These are phyloP conservation scores for Trichosporon sp. DNA, from an alignment of 1,284 basidiomycete genomes.

Conservation along the genomic window DNA sequence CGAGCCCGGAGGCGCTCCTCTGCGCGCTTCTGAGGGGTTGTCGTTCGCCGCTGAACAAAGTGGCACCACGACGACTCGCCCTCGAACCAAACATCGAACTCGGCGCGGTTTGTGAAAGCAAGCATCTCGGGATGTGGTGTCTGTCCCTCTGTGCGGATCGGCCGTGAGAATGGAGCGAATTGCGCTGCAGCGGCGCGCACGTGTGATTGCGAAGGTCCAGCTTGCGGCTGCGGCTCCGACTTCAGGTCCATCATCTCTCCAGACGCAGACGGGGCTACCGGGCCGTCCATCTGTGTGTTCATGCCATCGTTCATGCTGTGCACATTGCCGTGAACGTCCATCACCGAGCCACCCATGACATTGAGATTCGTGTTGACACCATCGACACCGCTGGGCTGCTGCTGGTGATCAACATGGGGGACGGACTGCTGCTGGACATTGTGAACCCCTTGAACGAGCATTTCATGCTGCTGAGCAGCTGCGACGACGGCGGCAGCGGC, in stretches of 20 bases:
- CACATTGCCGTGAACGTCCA: constrained; percentile 9
- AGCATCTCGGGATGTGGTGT: constrained; percentile 35
- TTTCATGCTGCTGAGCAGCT: constrained; percentile 11
- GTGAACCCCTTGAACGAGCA: background rate
- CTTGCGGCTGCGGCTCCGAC: background rate
- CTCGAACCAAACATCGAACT: constrained; percentile 40
- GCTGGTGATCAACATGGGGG: background rate
- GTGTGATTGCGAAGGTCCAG: background rate
- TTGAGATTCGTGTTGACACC: background rate
- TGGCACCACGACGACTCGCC: constrained; percentile 45
- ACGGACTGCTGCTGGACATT: background rate
- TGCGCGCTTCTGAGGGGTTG: constrained; percentile 42
- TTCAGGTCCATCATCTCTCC: constrained; percentile 9
- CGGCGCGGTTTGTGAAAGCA: constrained; percentile 23
- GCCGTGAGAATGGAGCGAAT: constrained; percentile 31
- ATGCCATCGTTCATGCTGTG: background rate
- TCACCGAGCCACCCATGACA: background rate
- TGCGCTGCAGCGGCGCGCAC: constrained; percentile 10
- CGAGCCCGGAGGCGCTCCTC: constrained; percentile 42
- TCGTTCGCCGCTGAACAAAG: constrained; percentile 44
- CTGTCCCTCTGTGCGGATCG: constrained; percentile 24
- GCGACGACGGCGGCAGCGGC: constrained; percentile 18
- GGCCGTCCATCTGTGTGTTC: background rate
- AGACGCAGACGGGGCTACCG: background rate
- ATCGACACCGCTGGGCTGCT: background rate